phyloP scores from a whole-genome alignment of 2,329 filamentous ascomycete genomes.

The Cercospora beticola region DNA sequence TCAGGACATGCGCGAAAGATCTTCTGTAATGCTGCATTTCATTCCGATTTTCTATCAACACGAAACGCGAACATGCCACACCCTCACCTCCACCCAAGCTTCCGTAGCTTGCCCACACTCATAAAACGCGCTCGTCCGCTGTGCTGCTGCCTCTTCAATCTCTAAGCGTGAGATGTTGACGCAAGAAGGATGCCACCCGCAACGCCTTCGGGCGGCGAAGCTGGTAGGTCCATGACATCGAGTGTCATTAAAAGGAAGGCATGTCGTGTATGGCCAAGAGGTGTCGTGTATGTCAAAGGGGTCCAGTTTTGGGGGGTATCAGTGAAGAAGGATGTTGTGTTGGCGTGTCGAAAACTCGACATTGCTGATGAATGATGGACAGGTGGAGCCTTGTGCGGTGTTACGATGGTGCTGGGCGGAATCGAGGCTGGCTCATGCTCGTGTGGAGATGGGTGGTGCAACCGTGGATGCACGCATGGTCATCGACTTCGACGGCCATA shows the following conservation, averaged over 20 bases:
- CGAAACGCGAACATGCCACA: slow-evolving; percentile 16
- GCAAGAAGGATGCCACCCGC: neutral
- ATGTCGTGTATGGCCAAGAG: slow-evolving; percentile 22
- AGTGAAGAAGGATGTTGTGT: slow-evolving; percentile 15
- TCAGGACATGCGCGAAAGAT: neutral
- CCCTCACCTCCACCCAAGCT: slow-evolving; percentile 6
- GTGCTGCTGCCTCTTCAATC: neutral
- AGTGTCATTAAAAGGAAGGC: slow-evolving; percentile 8
- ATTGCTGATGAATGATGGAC: slow-evolving; percentile 5
- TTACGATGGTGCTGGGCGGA: slow-evolving; percentile 15
- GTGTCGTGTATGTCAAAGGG: slow-evolving; percentile 30
- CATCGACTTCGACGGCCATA: neutral
- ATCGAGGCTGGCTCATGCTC: slow-evolving; percentile 29
- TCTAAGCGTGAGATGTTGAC: neutral
- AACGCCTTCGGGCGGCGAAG: neutral
- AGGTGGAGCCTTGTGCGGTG: slow-evolving; percentile 14
- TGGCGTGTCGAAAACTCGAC: slow-evolving; percentile 7
- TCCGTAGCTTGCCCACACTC: neutral
- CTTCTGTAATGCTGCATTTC: neutral
- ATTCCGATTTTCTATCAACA: slow-evolving; percentile 18
- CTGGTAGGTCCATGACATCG: neutral
- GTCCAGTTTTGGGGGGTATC: slow-evolving; percentile 24
- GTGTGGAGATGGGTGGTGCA: neutral
- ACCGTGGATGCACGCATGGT: neutral
- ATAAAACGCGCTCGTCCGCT: neutral